These are phyloP conservation scores for Closterium sp. DNA, from an alignment of 139 green algal species.

Conservation along the genomic window DNA sequence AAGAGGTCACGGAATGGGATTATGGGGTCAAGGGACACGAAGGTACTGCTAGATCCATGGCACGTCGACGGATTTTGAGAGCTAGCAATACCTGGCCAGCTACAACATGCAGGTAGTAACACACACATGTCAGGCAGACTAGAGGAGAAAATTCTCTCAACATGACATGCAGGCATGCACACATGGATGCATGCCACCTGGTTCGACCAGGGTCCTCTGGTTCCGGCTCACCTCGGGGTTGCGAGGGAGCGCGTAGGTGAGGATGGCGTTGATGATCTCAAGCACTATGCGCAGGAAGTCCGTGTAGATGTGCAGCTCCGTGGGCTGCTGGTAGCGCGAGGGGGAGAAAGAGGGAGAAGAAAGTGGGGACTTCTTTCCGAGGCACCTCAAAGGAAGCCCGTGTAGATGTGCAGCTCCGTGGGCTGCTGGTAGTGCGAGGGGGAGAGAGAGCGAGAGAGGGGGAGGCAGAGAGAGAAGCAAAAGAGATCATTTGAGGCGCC, in stretches of 20 bases:
- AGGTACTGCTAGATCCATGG: too few species aligned
- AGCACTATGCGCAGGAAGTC: slow-evolving; percentile 85
- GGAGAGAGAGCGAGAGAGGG: not conserved
- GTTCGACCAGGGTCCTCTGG: not conserved
- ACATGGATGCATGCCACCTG: not conserved
- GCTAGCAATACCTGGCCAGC: too few species aligned
- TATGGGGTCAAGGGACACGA: not conserved
- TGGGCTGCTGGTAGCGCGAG: slow-evolving; percentile 17
- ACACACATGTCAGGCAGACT: not conserved
- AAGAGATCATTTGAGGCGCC: too few species aligned
- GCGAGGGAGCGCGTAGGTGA: slow-evolving; percentile 59
- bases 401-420: slow-evolving; percentile 69
- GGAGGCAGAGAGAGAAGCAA: too few species aligned
- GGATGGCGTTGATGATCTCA: slow-evolving; percentile 80
- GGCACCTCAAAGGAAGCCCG: slow-evolving; percentile 83
- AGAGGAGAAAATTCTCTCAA: not conserved
- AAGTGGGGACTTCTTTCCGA: too few species aligned
- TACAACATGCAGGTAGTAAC: too few species aligned
- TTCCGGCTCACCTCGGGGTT: slow-evolving; percentile 56
- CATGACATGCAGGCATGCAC: not conserved
- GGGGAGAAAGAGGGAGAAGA: too few species aligned
- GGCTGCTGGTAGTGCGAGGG: slow-evolving; percentile 5
- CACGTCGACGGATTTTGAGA: too few species aligned
- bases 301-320: slow-evolving; percentile 69
- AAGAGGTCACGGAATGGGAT: not conserved